Conservation (phyloP, 2,329 filamentous ascomycete species). For the Paradendryphiella salina region DNA sequence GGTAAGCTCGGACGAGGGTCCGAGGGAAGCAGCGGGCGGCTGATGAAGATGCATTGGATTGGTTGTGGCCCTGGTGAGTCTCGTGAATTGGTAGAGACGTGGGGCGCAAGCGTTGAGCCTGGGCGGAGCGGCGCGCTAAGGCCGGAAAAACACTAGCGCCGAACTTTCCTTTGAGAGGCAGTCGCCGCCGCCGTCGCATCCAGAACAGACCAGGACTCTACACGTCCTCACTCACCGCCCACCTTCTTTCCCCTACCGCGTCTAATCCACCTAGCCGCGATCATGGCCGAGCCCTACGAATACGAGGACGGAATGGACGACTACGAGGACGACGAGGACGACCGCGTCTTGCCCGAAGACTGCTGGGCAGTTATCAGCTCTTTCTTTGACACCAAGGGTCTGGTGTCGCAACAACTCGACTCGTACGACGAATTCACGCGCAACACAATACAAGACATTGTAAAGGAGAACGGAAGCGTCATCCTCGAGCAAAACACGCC, state of each 20-base stretch:
- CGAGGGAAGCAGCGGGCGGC: too few relatives aligned
- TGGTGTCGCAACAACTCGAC: constrained; percentile 96
- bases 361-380: constrained; percentile 98
- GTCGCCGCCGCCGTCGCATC: constrained; percentile 30
- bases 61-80: not conserved
- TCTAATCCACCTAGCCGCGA: constrained; percentile 19
- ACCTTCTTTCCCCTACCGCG: constrained; percentile 1
- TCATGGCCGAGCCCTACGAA: constrained; percentile 57
- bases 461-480: constrained; percentile 87
- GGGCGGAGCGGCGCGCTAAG: constrained; percentile 2
- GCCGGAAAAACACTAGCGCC: constrained; percentile 3
- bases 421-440: constrained; percentile 97
- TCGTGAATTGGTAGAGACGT: not conserved
- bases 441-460: constrained; percentile 90
- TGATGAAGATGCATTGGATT: too few relatives aligned
- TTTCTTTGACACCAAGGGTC: constrained; percentile 93
- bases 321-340: constrained; percentile 59
- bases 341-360: constrained; percentile 86
- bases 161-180: constrained; percentile 27
- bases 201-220: constrained; percentile 24
- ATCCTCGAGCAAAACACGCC: constrained; percentile 93
- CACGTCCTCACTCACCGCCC: constrained; percentile 16
- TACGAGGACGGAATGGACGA: constrained; percentile 68
- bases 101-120: not conserved
- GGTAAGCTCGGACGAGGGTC: too few relatives aligned